phyloP scores from a whole-genome alignment of 2,329 filamentous ascomycete genomes.

The Hypoxylon rubiginosum region DNA sequence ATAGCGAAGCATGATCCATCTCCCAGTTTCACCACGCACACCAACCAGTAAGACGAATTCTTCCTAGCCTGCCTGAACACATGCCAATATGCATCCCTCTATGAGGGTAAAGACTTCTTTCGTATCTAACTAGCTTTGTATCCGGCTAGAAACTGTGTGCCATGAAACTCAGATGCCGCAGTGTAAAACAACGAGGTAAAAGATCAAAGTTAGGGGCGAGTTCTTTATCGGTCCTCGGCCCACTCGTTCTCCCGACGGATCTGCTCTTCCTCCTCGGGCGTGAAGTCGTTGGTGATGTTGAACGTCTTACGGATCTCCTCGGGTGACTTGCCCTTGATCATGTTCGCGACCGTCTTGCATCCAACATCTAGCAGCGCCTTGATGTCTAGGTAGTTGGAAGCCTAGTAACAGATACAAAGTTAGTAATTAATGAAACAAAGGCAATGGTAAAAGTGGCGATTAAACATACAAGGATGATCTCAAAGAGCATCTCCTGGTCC shows the following conservation, averaged over 20 bases:
- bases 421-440: constrained; percentile 37
- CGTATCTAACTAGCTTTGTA: neutral
- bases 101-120: neutral
- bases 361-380: constrained; percentile 97
- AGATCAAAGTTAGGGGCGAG: neutral
- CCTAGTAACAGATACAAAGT: constrained; percentile 63
- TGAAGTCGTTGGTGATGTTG: constrained; percentile 99
- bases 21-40: constrained; percentile 20
- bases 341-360: constrained; percentile 99
- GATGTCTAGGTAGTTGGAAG: constrained; percentile 98
- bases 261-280: constrained; percentile 98
- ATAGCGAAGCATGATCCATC: constrained; percentile 12
- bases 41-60: constrained; percentile 18
- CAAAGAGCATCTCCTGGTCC: constrained; percentile 99
- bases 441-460: neutral
- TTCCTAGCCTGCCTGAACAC: neutral
- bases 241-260: constrained; percentile 93
- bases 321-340: constrained; percentile 99
- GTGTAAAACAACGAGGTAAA: neutral
- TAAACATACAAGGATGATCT: constrained; percentile 91
- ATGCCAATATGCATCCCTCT: neutral
- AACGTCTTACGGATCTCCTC: constrained; percentile 99
- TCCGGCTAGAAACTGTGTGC: neutral
- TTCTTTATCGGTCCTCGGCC: constrained; percentile 81
- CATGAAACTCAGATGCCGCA: neutral